These are phyloP conservation scores for Suhomyces kilbournensis DNA, from an alignment of 805 yeast genomes.

Conservation along the genomic window DNA sequence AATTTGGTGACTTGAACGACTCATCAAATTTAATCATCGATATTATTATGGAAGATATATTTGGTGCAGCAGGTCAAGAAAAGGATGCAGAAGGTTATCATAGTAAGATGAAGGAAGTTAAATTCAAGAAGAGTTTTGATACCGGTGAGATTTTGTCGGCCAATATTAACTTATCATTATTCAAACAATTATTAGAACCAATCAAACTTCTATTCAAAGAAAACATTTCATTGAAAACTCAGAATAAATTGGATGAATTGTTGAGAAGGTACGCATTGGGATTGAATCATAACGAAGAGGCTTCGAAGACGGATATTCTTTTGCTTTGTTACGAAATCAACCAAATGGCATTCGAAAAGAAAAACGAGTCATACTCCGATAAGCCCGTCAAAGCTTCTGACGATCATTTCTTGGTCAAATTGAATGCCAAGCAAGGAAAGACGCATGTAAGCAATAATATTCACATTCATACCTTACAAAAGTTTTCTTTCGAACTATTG, in stretches of 20 bases:
- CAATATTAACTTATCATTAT: conserved; percentile 55
- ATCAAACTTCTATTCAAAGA: conserved; percentile 60
- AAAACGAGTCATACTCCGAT: conserved; percentile 12
- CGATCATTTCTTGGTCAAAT: conserved; percentile 71
- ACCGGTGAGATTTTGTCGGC: conserved; percentile 75
- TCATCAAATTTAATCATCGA: conserved; percentile 58
- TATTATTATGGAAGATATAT: conserved; percentile 85
- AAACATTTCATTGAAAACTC: conserved; percentile 63
- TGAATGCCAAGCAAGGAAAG: conserved; percentile 56
- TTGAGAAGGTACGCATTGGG: conserved; percentile 79
- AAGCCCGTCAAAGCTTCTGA: conserved; percentile 40
- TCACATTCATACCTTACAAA: conserved; percentile 62
- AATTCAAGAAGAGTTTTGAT: conserved; percentile 83
- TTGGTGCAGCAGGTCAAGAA: conserved; percentile 90
- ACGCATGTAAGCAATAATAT: conserved; percentile 55
- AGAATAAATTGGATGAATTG: conserved; percentile 74
- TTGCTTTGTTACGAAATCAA: conserved; percentile 73
- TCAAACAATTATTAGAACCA: conserved; percentile 63
- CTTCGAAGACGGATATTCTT: conserved; percentile 55
- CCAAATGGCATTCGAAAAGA: conserved; percentile 43
- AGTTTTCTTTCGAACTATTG: conserved; percentile 72
- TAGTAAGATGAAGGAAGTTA: conserved; percentile 85
- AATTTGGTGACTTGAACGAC: conserved; percentile 75
- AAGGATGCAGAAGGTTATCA: conserved; percentile 92
- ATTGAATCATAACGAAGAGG: conserved; percentile 63